Percentiles rank a stretch among this genome's conserved stretches.
Conservation (phyloP, 75 land plant genomes). For the Selaginella tamariscina region DNA sequence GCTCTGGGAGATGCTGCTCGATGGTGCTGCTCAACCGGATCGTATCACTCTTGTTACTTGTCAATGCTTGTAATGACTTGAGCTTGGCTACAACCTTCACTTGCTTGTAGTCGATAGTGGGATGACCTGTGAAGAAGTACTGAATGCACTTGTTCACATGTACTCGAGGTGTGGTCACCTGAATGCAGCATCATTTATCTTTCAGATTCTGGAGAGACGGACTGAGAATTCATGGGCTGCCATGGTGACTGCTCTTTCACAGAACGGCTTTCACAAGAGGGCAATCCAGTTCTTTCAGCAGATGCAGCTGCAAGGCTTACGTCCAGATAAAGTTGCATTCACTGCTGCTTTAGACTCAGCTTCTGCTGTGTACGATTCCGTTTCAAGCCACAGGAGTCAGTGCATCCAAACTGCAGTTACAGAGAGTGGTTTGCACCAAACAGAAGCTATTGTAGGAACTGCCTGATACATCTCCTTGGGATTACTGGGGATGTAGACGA, state of each 20-base stretch:
- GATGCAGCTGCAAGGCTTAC: conserved; percentile 1
- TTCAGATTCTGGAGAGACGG: not conserved
- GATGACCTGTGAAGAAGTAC: not conserved
- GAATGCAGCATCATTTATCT: not conserved
- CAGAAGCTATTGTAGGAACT: not conserved
- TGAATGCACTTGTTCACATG: not conserved
- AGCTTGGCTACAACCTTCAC: not conserved
- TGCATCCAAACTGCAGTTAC: not conserved
- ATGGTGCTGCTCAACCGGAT: not conserved
- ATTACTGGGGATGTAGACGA: not conserved
- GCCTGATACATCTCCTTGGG: not conserved
- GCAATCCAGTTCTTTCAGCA: conserved; percentile 10
- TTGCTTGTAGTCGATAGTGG: not conserved
- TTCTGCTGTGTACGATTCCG: not conserved
- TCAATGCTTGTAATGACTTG: not conserved
- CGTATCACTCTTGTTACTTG: not conserved
- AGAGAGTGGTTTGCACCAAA: not conserved
- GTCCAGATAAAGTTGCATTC: conserved; percentile 6
- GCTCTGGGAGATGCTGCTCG: not conserved
- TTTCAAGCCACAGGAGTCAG: not conserved
- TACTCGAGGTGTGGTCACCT: not conserved
- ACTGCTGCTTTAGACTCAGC: not conserved
- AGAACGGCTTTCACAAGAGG: not conserved
- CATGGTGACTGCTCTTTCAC: not conserved
- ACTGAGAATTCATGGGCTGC: not conserved